Base-by-base conservation (phyloP, 805 yeast genomes). In the Cyberlindnera euphorbiae region DNA sequence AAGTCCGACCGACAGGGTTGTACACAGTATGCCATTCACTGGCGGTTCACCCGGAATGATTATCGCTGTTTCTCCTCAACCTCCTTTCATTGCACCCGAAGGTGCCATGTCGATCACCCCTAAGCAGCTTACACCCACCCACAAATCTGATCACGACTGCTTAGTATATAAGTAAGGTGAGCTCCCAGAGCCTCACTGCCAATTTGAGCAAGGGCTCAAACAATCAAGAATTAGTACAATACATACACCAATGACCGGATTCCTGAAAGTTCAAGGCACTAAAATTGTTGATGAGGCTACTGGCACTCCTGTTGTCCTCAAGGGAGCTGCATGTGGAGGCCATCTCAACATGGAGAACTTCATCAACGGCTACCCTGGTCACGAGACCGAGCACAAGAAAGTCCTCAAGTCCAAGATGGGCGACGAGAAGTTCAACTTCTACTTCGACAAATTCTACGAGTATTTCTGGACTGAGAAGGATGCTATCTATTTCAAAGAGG, bases 341-440 rank as follows among this genome's bases (percentile, higher is more conserved):
- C 71, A 66, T 39, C 60, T 71, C 41, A 71, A 71, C 50, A 71
- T 71, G 75, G 76, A 71, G 51, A 71, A 71, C 52, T 71, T 71
- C 64, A 71, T 71, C 45, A 70, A 75, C 19, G 76, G 76, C 6
- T 71, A 64, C 44, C 73, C 75, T 12, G 76, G 76, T 4, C 71
- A 66, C 45, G 77, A 71, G 45, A 61, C 71, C 16, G 75, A 71
- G 45, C 73, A 69, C 44, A 68, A 68, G 43, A 41, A 56, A 29
- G 69, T 67, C 0, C 38, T 71, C 36, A 41, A 50, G 37, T 36
- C 46, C 26, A 62, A 49, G 28, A 61, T 71, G 39, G 77, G 77
- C 30, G 40, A 63, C 34, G 73, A 69, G 38, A 71, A 71, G 48
- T 66, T 58, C 45, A 62, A 68, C 28, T 71, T 47, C 56, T 71